Evolutionary conservation across 75 land plant genomes (phyloP).

Genomic region (Picea glauca): DNA sequence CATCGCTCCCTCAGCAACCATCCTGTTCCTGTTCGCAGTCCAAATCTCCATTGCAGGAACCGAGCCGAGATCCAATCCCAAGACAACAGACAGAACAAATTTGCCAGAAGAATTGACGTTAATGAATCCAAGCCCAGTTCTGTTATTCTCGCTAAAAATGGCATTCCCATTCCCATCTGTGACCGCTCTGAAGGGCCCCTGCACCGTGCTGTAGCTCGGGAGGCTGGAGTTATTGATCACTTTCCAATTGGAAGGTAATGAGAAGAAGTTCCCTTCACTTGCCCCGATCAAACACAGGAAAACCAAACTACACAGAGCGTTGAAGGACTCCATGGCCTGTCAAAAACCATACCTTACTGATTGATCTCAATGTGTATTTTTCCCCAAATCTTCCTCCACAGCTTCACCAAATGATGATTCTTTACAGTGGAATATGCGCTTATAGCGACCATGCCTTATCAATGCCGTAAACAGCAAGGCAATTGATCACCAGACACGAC

Average conservation of each 20-base stretch:
- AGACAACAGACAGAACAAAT: slow-evolving; percentile 1
- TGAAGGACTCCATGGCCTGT: neutral
- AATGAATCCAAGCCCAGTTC: slow-evolving; percentile 7
- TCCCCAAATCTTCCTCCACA: too few relatives aligned
- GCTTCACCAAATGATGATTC: too few relatives aligned
- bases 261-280: neutral
- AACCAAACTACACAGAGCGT: neutral
- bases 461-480: too few relatives aligned
- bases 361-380: too few relatives aligned
- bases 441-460: too few relatives aligned
- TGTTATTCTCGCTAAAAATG: neutral
- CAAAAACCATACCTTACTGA: too few relatives aligned
- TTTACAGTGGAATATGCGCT: too few relatives aligned
- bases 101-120: slow-evolving; percentile 1
- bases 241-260: too few relatives aligned
- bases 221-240: neutral
- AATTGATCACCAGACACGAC: too few relatives aligned
- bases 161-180: slow-evolving; percentile 9
- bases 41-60: slow-evolving; percentile 14
- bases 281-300: neutral
- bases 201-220: neutral
- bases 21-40: slow-evolving; percentile 22
- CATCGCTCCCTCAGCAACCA: slow-evolving; percentile 6
- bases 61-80: neutral
- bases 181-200: slow-evolving; percentile 10